Percentiles rank a stretch among this genome's conserved stretches.
phyloP scores from a whole-genome alignment of 208 protist species.

The Leptomonas seymouri region DNA sequence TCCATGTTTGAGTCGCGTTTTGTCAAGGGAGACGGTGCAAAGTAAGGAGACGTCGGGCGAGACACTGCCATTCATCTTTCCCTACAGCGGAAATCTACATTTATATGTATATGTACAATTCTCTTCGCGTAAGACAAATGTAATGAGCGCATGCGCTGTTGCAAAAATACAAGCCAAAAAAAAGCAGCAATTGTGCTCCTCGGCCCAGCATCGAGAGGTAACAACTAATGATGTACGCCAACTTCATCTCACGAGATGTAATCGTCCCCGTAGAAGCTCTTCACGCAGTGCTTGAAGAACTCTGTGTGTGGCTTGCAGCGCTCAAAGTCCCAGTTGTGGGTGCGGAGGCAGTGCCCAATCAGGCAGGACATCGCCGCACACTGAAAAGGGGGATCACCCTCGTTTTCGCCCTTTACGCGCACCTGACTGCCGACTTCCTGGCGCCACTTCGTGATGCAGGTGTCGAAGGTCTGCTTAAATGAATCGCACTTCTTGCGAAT shows the following conservation, averaged over 20 bases:
- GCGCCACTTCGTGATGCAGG: conserved; percentile 61
- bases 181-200: no score
- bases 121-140: no score
- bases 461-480: conserved; percentile 52
- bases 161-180: no score
- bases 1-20: no score
- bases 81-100: no score
- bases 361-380: conserved; percentile 81
- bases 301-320: conserved; percentile 69
- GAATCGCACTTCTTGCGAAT: conserved; percentile 39
- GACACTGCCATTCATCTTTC: no score
- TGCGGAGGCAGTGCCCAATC: conserved; percentile 69
- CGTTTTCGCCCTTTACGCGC: conserved; percentile 66
- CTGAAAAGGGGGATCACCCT: conserved; percentile 76
- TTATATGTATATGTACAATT: no score
- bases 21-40: no score
- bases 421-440: conserved; percentile 40
- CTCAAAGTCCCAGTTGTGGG: conserved; percentile 77
- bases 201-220: not conserved
- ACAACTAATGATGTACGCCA: not conserved
- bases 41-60: no score
- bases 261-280: conserved; percentile 70
- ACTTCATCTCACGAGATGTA: conserved; percentile 39
- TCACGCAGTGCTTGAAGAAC: conserved; percentile 86
- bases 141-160: not conserved